Conservation (phyloP, 2,329 filamentous ascomycete species). For the Sarocladium oryzae region DNA sequence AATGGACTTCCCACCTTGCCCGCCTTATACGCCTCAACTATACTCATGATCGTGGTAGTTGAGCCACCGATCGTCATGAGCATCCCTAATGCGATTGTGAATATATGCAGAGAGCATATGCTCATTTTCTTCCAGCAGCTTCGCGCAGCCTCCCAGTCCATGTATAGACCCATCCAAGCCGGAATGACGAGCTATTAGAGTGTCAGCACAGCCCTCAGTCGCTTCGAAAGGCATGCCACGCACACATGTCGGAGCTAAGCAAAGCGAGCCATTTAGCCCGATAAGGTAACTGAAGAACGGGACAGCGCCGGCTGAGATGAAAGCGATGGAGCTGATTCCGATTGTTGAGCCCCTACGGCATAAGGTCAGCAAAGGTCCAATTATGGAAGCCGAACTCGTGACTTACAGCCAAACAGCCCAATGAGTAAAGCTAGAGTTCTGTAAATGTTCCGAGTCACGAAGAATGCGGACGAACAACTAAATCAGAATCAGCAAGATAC, state of each 20-base stretch:
- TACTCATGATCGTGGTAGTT: slow-evolving; percentile 20
- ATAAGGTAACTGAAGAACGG: slow-evolving; percentile 21
- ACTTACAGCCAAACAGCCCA: slow-evolving; percentile 14
- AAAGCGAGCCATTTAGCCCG: slow-evolving; percentile 19
- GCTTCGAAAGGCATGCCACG: slow-evolving; percentile 1
- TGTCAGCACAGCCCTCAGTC: neutral
- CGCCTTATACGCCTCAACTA: slow-evolving; percentile 18
- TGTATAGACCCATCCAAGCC: slow-evolving; percentile 18
- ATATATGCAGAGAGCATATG: slow-evolving; percentile 13
- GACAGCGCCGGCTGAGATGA: slow-evolving; percentile 17
- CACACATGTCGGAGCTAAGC: slow-evolving; percentile 22
- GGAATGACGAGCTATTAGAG: slow-evolving; percentile 17
- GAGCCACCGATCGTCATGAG: slow-evolving; percentile 20
- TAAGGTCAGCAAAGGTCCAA: neutral
- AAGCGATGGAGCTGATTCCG: slow-evolving; percentile 15
- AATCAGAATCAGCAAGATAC: slow-evolving; percentile 2
- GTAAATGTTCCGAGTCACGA: neutral
- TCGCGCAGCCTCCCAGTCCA: slow-evolving; percentile 11
- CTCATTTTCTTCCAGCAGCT: slow-evolving; percentile 11
- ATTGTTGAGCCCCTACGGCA: slow-evolving; percentile 14
- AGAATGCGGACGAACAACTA: slow-evolving; percentile 17
- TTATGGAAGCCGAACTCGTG: no score
- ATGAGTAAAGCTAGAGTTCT: neutral
- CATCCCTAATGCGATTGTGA: slow-evolving; percentile 15
- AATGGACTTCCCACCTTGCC: slow-evolving; percentile 17